Base-by-base conservation (phyloP, 805 yeast species). In the Schwanniomyces pseudopolymorphus region DNA sequence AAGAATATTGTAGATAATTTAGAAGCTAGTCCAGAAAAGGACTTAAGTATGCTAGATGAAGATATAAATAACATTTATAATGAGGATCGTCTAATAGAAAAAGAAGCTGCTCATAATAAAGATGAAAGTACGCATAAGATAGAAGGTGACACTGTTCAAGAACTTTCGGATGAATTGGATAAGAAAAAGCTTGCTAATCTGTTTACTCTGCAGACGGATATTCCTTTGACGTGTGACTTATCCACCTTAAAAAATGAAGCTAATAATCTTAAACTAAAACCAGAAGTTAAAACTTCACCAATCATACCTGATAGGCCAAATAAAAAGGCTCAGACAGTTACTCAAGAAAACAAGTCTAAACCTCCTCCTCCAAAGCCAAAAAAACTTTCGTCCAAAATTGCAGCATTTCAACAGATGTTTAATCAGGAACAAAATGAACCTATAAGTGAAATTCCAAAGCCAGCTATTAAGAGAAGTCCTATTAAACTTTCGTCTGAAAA, bases 321-420 rank as follows among this genome's bases (percentile, higher is more conserved):
- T 5, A 45, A 28, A 33, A 26, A 27, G 2, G 14, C n/a, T 4
- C 6, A 24, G 17, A 20, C 24, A n/a, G 27, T 10, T 17, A 14
- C 3, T 19, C 35, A 26, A 20, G 24, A 27, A 2, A 31, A 39
- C 11, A 22, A 14, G 16, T 3, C 17, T 8, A 33, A 45, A 35
- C 44, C 38, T 4, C 48, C 63, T 2, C 89, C 89, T 5, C 84
- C 82, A 25, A 83, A 83, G 20, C 92, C 92, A 3, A 85, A 85
- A 56, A 87, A 87, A 55, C 82, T 89, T 14, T 85, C 92, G 0
- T 83, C 89, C 1, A 85, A 77, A 51, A 87, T 87, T 49, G 90
- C 91, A 1, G 90, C 90, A 0, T 87, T 87, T 61, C 95, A 87
- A 58, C 86, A 85, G 57, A 81, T 85, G 85, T 70, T 87, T 45